These are phyloP conservation scores for Arabidopsis lyrata DNA, from an alignment of 441 rosid species.

Conservation along the genomic window DNA sequence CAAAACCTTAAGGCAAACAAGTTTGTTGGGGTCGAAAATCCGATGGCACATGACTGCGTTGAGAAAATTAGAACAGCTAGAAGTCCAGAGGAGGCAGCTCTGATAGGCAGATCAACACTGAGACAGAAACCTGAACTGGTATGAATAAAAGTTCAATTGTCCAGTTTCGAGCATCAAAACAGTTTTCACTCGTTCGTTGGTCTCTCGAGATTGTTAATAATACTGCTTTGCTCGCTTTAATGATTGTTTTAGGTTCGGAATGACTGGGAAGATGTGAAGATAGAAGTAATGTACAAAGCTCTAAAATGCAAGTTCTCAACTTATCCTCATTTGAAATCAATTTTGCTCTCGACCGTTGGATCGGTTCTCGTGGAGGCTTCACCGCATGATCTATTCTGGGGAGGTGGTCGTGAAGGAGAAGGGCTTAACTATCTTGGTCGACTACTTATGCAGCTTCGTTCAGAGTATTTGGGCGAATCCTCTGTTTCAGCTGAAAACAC, in stretches of 20 bases:
- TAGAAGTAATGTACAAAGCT: conserved; percentile 78
- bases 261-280: conserved; percentile 82
- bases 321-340: conserved; percentile 81
- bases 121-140: conserved; percentile 73
- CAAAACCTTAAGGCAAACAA: conserved; percentile 70
- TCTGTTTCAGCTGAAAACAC: conserved; percentile 51
- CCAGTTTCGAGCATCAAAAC: conserved; percentile 3
- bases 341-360: conserved; percentile 81
- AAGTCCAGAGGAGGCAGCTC: conserved; percentile 94
- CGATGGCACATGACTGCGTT: conserved; percentile 61
- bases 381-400: conserved; percentile 95
- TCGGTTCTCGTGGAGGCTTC: conserved; percentile 90
- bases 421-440: conserved; percentile 92
- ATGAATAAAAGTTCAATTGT: conserved; percentile 17
- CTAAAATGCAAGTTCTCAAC: conserved; percentile 85
- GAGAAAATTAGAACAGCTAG: conserved; percentile 67
- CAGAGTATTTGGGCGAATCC: conserved; percentile 76
- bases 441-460: conserved; percentile 79
- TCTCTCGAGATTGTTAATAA: conserved; percentile 7
- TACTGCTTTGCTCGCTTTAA: background rate
- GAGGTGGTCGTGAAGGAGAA: conserved; percentile 95
- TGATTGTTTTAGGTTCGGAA: conserved; percentile 65
- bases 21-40: conserved; percentile 66
- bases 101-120: conserved; percentile 75
- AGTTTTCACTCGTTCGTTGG: background rate